Base-by-base conservation (phyloP, 768 basidiomycete species). In the Boletus sp. region DNA sequence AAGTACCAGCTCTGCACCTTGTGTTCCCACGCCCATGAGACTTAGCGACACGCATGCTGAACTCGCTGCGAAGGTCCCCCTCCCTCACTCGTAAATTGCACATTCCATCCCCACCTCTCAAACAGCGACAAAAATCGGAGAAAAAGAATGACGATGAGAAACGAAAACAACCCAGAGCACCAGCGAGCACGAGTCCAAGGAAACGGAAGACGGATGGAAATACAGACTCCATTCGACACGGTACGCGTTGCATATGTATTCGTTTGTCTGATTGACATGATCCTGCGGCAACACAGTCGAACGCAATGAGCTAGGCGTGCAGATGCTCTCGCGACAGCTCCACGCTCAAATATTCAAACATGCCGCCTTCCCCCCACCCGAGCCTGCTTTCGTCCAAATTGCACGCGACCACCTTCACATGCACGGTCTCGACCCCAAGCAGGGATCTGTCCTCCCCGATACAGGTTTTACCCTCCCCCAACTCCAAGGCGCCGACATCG, bases 301-400 rank as follows among this genome's bases (percentile, higher is more conserved):
- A 69, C 82, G 92, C 52, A 98, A 97, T 67, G 84, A 89, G 58
- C 78, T 94, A 41, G 95, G 95, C n/a, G 94, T 98, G 7, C 95
- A 98, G 68, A 83, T 97, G 54, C 83, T 98, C 52, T 90, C 94
- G 15, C 82, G 84, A 9, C 76, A 77, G n/a, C 74, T 97, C 7
- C 94, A 94, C 70, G 69, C 76, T 5, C 95, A 97, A 66, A 81
- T 96, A 56, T 97, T 98, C 72, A 82, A 79, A 55, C 82, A 87
- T 65, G 73, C 78, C 47, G 76, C 83, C 7, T 86, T 90, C 54
- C 86, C 85, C 3, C 57, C 80, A 1, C 87, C 92, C 15, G 76
- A 84, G 0, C 58, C 75, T 11, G 67, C 82, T 1, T 87, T 83
- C 65, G 76, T 92, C 40, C 84, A 85, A 56, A 92, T 96, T 59